These are phyloP conservation scores for Orbilia quercus DNA, from an alignment of 2,329 filamentous ascomycete genomes.

Conservation along the genomic window DNA sequence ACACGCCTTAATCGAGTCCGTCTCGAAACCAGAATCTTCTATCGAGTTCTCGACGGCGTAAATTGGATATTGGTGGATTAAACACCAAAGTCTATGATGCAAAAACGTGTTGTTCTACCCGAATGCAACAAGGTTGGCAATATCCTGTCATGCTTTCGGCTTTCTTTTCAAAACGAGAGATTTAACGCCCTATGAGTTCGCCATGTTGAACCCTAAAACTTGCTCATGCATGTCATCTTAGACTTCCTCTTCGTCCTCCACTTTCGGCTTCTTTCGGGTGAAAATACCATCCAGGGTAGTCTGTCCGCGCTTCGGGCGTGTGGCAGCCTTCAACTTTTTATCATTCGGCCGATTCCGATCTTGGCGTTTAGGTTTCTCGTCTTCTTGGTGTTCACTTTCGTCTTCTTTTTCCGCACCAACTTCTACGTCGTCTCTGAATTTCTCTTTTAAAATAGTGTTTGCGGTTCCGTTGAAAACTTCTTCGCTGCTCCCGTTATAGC, in stretches of 20 bases:
- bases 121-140: constrained; percentile 55
- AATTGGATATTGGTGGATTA: too few species aligned
- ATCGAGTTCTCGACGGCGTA: too few species aligned
- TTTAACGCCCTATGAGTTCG: constrained; percentile 4
- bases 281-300: constrained; percentile 29
- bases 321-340: not conserved
- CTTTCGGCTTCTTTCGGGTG: constrained; percentile 27
- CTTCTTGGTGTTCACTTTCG: not conserved
- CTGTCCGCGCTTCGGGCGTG: constrained; percentile 33
- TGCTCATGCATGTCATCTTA: constrained; percentile 7
- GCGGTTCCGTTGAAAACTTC: constrained; percentile 71
- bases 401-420: not conserved
- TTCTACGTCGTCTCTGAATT: constrained; percentile 12
- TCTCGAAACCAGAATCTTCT: too few species aligned
- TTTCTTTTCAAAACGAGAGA: constrained; percentile 21
- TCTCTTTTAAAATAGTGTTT: constrained; percentile 59
- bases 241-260: constrained; percentile 9
- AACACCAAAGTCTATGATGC: not conserved
- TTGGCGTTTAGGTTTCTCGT: not conserved
- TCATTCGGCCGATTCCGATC: not conserved
- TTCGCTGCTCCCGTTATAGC: constrained; percentile 73
- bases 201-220: constrained; percentile 26
- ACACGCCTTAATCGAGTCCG: too few species aligned
- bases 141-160: constrained; percentile 36
- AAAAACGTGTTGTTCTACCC: constrained; percentile 29